A percentile compares a stretch with the other conserved stretches of the same genome.
These are phyloP conservation scores for Candida quercuum DNA, from an alignment of 805 yeast species.

Conservation along the genomic window DNA sequence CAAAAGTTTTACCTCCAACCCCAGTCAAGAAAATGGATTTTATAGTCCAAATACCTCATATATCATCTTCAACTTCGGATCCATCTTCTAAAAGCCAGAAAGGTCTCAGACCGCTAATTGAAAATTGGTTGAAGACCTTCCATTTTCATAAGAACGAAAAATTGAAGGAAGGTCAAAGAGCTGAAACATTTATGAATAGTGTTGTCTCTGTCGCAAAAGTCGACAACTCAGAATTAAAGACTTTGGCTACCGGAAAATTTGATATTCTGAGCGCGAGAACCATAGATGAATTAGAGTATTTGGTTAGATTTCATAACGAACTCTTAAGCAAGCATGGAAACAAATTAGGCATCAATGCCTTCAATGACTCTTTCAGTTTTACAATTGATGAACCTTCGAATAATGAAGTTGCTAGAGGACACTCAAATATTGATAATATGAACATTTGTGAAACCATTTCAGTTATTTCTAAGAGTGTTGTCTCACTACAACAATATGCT, in stretches of 20 bases:
- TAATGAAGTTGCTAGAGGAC: neutral
- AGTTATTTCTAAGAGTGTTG: constrained; percentile 19
- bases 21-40: constrained; percentile 60
- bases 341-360: constrained; percentile 3
- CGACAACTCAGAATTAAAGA: constrained; percentile 28
- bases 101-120: constrained; percentile 18
- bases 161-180: constrained; percentile 8
- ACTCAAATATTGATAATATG: constrained; percentile 24
- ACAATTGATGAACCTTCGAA: constrained; percentile 10
- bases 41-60: constrained; percentile 26
- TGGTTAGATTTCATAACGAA: constrained; percentile 43
- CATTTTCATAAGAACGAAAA: constrained; percentile 9
- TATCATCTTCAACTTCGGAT: constrained; percentile 18
- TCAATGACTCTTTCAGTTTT: constrained; percentile 17
- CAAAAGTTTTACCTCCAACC: constrained; percentile 54
- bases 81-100: constrained; percentile 10
- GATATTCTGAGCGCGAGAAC: constrained; percentile 69
- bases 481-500: constrained; percentile 15
- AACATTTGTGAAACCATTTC: constrained; percentile 23
- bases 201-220: constrained; percentile 23
- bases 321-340: constrained; percentile 23
- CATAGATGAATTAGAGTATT: constrained; percentile 58
- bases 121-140: constrained; percentile 19
- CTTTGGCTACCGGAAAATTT: constrained; percentile 36
- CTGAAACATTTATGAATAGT: constrained; percentile 20